These are phyloP conservation scores for Podaxis mareebaensis DNA, from an alignment of 768 basidiomycete species.

Conservation along the genomic window DNA sequence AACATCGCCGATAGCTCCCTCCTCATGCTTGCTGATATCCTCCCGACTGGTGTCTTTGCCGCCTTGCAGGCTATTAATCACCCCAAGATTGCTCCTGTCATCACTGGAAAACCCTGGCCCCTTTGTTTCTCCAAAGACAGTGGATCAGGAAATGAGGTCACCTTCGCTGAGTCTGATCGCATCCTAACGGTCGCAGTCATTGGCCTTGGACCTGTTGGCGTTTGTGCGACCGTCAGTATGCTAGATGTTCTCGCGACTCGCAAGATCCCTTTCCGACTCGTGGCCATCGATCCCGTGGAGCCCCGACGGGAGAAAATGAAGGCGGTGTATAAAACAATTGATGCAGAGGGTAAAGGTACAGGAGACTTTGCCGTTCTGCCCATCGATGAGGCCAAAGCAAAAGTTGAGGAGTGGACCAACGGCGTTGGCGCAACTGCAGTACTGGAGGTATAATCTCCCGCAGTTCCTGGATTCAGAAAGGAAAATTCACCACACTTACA, in stretches of 20 bases:
- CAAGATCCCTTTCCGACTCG: slow-evolving; percentile 49
- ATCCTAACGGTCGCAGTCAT: slow-evolving; percentile 63
- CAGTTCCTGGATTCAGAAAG: neutral
- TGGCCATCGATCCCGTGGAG: slow-evolving; percentile 65
- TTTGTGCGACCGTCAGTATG: slow-evolving; percentile 66
- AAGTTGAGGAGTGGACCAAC: slow-evolving; percentile 53
- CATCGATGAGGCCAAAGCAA: slow-evolving; percentile 50
- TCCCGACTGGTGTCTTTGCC: slow-evolving; percentile 80
- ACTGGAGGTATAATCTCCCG: slow-evolving; percentile 52
- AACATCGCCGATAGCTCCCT: slow-evolving; percentile 63
- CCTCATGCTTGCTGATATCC: slow-evolving; percentile 73
- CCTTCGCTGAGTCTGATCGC: slow-evolving; percentile 46
- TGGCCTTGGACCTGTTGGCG: slow-evolving; percentile 79
- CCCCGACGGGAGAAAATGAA: slow-evolving; percentile 59
- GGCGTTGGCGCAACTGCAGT: slow-evolving; percentile 63
- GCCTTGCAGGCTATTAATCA: slow-evolving; percentile 72
- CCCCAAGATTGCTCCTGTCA: slow-evolving; percentile 63
- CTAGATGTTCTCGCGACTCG: slow-evolving; percentile 57
- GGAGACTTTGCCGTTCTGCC: slow-evolving; percentile 53
- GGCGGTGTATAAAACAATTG: slow-evolving; percentile 55
- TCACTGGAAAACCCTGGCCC: slow-evolving; percentile 65
- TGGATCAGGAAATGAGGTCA: slow-evolving; percentile 28
- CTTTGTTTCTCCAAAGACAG: slow-evolving; percentile 34
- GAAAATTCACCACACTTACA: slow-evolving; percentile 24
- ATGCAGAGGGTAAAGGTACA: slow-evolving; percentile 39